Percentiles rank a stretch among this genome's conserved stretches.
These are phyloP conservation scores for Nicotiana attenuata DNA, from an alignment of 257 asterid species.

Conservation along the genomic window DNA sequence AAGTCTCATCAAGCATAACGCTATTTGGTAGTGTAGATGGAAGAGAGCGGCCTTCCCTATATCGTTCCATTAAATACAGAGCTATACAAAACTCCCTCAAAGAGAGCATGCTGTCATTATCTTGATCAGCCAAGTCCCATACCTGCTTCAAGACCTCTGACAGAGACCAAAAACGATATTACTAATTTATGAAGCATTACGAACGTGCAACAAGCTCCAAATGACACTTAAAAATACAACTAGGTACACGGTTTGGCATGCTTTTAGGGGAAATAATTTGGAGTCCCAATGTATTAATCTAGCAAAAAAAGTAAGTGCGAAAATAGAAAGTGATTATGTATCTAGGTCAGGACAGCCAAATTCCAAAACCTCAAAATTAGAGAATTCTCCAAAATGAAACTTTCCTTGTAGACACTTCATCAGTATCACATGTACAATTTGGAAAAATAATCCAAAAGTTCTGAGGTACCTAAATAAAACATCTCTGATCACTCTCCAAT, in stretches of 20 bases:
- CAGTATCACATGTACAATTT: background rate
- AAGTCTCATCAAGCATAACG: slow-evolving; percentile 79
- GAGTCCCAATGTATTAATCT: background rate
- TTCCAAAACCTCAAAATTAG: background rate
- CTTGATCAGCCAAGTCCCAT: slow-evolving; percentile 98
- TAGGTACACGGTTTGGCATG: background rate
- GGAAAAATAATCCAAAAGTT: background rate
- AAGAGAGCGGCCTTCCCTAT: slow-evolving; percentile 75
- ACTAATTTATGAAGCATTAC: slow-evolving; percentile 16
- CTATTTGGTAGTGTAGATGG: slow-evolving; percentile 76
- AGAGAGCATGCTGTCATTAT: slow-evolving; percentile 91
- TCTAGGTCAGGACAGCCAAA: background rate
- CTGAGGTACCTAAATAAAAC: background rate
- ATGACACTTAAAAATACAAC: background rate
- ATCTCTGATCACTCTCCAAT: background rate
- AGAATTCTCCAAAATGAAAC: background rate
- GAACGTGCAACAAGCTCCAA: background rate
- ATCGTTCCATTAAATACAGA: slow-evolving; percentile 87
- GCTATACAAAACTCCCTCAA: slow-evolving; percentile 92
- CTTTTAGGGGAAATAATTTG: background rate
- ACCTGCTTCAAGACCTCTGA: slow-evolving; percentile 95
- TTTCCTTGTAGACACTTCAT: background rate
- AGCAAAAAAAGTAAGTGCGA: background rate
- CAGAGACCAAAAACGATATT: slow-evolving; percentile 24
- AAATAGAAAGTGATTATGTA: background rate